Base-by-base conservation (phyloP, 306 rosid genomes). In the Lablab purpureus region DNA sequence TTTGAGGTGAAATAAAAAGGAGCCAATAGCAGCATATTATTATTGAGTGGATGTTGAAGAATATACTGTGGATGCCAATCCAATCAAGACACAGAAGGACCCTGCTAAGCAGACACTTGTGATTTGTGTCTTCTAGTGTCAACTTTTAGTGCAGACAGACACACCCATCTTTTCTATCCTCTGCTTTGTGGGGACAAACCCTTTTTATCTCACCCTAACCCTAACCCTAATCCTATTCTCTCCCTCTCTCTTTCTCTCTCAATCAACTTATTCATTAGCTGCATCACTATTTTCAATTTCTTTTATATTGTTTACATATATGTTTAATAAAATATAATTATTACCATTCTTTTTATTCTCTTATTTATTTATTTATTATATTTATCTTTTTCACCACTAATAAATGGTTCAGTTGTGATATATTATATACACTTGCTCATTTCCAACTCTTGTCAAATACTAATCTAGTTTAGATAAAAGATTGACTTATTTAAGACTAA, bases 11-110 rank as follows among this genome's bases (percentile, higher is more conserved):
- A 82, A 80, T 64, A 76, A 11, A 80, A 51, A 75, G n/a, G 49
- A 21, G n/a, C n/a, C n/a, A n/a, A n/a, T n/a, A n/a, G n/a, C n/a
- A n/a, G 67, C 37, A 66, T 49, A 70, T 62, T 56, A 10, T 51
- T 47, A 11, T 52, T 40, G 46, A 56, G 68, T 74, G 86, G 73
- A 11, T 54, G 79, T 76, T 15, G n/a, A 72, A 73, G 83, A 74
- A 81, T 81, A 87, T 81, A 68, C 83, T 40, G 13, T 11, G 63
- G 90, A 84, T 84, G 81, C 90, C 80, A 79, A 71, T 87, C 83
- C 59, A 75, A 71, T 84, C 85, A 79, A 69, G 25, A 64, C 27
- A 68, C 18, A 28, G 11, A 64, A 71, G 71, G 79, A 72, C 71
- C 81, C 82, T 75, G 49, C 66, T n/a, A 40, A 15, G 80, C 11